Conservation (phyloP, 345 rosid genomes). For the Brassica napus region DNA sequence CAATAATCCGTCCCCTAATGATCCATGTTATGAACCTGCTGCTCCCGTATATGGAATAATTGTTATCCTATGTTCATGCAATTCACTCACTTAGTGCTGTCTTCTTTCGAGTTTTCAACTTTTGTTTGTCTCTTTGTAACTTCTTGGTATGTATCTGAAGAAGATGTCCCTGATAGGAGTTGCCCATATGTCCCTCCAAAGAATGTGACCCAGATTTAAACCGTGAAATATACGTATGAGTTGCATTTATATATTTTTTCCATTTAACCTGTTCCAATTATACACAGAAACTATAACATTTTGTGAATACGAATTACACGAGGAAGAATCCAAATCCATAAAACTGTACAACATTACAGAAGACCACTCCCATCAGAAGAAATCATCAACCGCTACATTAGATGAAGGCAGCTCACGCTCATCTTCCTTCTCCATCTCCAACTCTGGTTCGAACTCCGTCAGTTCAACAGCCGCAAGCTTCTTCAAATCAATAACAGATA, state of each 20-base stretch:
- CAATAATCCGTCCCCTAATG: background rate
- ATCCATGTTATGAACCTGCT: background rate
- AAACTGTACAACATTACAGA: conserved; percentile 57
- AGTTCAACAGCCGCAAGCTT: conserved; percentile 80
- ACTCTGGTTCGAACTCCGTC: conserved; percentile 65
- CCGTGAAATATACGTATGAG: conserved; percentile 9
- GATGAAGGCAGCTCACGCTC: conserved; percentile 54
- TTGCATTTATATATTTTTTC: conserved; percentile 19
- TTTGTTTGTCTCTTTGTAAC: background rate
- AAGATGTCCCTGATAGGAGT: background rate
- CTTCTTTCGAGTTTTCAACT: background rate
- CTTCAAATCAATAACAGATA: conserved; percentile 88
- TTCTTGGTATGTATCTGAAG: background rate
- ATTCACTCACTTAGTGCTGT: background rate
- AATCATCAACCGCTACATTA: conserved; percentile 59
- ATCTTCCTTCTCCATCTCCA: conserved; percentile 72
- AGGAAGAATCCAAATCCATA: conserved; percentile 27
- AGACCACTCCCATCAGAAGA: conserved; percentile 55
- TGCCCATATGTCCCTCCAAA: background rate
- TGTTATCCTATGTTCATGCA: background rate
- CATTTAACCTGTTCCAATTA: conserved; percentile 35
- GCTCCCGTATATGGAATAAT: background rate
- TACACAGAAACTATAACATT: conserved; percentile 37
- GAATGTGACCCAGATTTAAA: background rate
- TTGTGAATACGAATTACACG: conserved; percentile 2